A percentile compares a stretch with the other conserved stretches of the same genome.
Evolutionary conservation across 108 stramenopile genomes (phyloP).

Genomic region (Hondaea fermentalgiana): DNA sequence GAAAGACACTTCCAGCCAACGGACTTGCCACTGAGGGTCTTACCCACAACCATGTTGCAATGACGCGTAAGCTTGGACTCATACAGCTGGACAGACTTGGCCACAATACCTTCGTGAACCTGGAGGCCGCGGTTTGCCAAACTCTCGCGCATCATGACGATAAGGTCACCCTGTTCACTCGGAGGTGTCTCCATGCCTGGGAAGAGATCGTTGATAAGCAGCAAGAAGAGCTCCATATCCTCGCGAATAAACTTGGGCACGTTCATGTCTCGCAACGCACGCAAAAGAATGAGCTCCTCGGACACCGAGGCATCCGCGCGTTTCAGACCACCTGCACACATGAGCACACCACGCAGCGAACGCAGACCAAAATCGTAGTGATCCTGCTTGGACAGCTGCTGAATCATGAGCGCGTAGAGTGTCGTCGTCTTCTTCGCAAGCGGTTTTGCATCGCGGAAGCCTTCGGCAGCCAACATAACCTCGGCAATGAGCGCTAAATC

Average conservation of each 20-base stretch:
- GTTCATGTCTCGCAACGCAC: constrained; percentile 66
- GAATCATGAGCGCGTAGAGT: constrained; percentile 57
- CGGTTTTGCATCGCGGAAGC: constrained; percentile 50
- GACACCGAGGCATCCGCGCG: constrained; percentile 47
- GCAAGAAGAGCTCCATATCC: constrained; percentile 55
- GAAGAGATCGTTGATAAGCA: constrained; percentile 59
- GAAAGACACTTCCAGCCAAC: constrained; percentile 53
- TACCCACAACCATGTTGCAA: constrained; percentile 66
- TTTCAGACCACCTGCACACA: constrained; percentile 60
- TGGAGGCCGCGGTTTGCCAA: constrained; percentile 40
- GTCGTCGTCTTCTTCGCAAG: constrained; percentile 63
- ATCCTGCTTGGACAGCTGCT: constrained; percentile 64
- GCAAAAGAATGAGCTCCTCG: constrained; percentile 59
- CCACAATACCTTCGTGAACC: constrained; percentile 44
- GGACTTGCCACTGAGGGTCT: constrained; percentile 52
- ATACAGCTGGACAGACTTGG: constrained; percentile 56
- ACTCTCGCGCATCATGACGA: constrained; percentile 31
- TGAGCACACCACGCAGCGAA: constrained; percentile 57
- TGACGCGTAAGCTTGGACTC: constrained; percentile 61
- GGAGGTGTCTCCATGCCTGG: constrained; percentile 53
- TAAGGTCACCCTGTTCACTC: constrained; percentile 44
- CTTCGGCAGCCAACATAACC: constrained; percentile 62
- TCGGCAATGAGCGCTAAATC: constrained; percentile 63
- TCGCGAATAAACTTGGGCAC: constrained; percentile 68
- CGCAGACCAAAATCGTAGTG: constrained; percentile 66